These are phyloP conservation scores for Mycena kentingensis DNA, from an alignment of 768 basidiomycete genomes.

Conservation along the genomic window DNA sequence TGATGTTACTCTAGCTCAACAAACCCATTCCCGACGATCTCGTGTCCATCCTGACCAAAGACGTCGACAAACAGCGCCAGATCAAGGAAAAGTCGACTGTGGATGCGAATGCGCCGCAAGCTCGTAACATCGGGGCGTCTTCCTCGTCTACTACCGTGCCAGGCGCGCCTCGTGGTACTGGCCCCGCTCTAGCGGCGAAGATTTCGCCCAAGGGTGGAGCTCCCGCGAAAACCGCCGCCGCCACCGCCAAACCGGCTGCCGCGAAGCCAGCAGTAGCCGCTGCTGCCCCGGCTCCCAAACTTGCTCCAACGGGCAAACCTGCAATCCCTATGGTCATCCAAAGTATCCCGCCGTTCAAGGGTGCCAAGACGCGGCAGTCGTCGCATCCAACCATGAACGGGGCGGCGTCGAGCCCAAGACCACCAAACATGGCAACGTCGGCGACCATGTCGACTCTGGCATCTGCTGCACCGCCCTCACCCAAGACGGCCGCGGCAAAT, in stretches of 20 bases:
- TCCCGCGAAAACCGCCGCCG: slow-evolving; percentile 21
- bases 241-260: slow-evolving; percentile 37
- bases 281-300: slow-evolving; percentile 31
- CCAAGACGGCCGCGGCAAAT: slow-evolving; percentile 50
- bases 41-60: slow-evolving; percentile 89
- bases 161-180: slow-evolving; percentile 37
- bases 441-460: slow-evolving; percentile 27
- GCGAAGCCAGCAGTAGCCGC: slow-evolving; percentile 26
- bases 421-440: slow-evolving; percentile 25
- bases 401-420: slow-evolving; percentile 10
- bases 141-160: slow-evolving; percentile 54
- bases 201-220: slow-evolving; percentile 25
- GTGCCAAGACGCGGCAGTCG: slow-evolving; percentile 42
- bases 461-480: slow-evolving; percentile 42
- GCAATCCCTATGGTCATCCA: slow-evolving; percentile 79
- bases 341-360: slow-evolving; percentile 88
- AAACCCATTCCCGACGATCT: slow-evolving; percentile 95
- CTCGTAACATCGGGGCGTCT: slow-evolving; percentile 68
- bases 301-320: slow-evolving; percentile 45
- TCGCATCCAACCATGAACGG: slow-evolving; percentile 14
- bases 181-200: slow-evolving; percentile 28
- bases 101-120: slow-evolving; percentile 66
- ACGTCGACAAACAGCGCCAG: slow-evolving; percentile 83
- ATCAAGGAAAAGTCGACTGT: slow-evolving; percentile 77
- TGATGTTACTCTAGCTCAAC: slow-evolving; percentile 62